Evolutionary conservation across 805 yeast genomes (phyloP).

Genomic region (Nakazawaea wyomingensis): DNA sequence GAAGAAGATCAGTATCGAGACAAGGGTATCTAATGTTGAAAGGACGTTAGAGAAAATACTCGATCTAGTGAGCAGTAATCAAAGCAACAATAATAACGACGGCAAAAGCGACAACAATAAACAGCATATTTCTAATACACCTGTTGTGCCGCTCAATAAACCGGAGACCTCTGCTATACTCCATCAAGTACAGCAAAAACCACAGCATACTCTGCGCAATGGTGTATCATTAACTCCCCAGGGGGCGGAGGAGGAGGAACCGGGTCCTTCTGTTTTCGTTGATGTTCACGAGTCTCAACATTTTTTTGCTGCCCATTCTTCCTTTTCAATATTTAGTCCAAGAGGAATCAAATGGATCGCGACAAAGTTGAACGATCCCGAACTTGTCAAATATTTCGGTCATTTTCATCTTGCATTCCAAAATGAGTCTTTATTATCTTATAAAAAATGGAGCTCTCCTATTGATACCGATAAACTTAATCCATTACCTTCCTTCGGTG

Average conservation of each 20-base stretch:
- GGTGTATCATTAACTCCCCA: not conserved
- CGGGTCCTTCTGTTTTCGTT: not conserved
- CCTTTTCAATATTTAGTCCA: constrained; percentile 35
- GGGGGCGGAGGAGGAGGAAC: constrained; percentile 6
- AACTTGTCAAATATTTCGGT: constrained; percentile 20
- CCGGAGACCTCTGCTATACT: not conserved
- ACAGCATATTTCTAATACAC: not conserved
- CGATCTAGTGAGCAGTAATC: not conserved
- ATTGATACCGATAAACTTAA: constrained; percentile 20
- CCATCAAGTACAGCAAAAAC: not conserved
- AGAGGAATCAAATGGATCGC: constrained; percentile 37
- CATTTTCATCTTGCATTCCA: constrained; percentile 18
- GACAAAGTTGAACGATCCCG: constrained; percentile 15
- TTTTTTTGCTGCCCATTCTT: constrained; percentile 19
- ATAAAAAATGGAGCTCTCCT: constrained; percentile 31
- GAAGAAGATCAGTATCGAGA: not conserved
- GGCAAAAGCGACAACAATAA: too few relatives aligned
- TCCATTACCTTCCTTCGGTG: constrained; percentile 27
- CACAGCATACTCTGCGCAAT: not conserved
- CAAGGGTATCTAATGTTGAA: constrained; percentile 2
- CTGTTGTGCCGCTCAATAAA: not conserved
- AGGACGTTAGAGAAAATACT: constrained; percentile 1
- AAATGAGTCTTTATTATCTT: constrained; percentile 16
- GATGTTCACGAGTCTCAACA: not conserved
- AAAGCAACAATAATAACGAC: too few relatives aligned